Evolutionary conservation across 345 rosid species (phyloP), one percentile per base, ranked within the genome.

Genomic region (Eucalyptus victrix): DNA sequence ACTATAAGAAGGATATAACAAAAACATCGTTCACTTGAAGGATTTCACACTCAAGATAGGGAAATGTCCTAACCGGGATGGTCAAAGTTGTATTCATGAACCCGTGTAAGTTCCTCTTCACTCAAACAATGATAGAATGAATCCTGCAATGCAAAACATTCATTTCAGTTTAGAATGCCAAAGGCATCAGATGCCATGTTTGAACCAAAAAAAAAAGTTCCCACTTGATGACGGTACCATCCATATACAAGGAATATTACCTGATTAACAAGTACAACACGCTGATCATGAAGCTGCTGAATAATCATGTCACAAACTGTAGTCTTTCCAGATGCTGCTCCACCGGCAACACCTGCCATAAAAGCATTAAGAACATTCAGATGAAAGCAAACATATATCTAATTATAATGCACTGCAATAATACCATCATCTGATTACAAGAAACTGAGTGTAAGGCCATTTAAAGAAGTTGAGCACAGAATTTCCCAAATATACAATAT

Each of bases 271-370:
- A 98, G 96, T 28, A 98, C 99, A 18, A 98, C 99, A 88, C 99
- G 99, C 92, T 98, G 99, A 93, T 98, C 99, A 92, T 96, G 99
- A 87, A 98, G 98, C 89, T 98, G 99, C 92, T 98, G 99, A 91
- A 98, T 96, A 67, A 98, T 98, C 99, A 98, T 96, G 94, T 98
- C 99, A 88, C 99, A 98, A 44, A 97, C 99, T 87, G 99, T 94
- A 91, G 99, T 97, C 94, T 98, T 98, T 62, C 99, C 99, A 37
- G 99, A 97, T 58, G 99, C 99, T 5, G 99, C 98, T 58, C 99
- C 99, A 47, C 99, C 99, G 45, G 99, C 99, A 92, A 98, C 99
- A 83, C 99, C 99, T 97, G 89, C 87, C 69, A 34, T 51, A 86
- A 86, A 86, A 58, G 65, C 88, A 86, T 86, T 86, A 65, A 37